Evolutionary conservation across 2,329 filamentous ascomycete species (phyloP).

Genomic region (Xylariales sp.): DNA sequence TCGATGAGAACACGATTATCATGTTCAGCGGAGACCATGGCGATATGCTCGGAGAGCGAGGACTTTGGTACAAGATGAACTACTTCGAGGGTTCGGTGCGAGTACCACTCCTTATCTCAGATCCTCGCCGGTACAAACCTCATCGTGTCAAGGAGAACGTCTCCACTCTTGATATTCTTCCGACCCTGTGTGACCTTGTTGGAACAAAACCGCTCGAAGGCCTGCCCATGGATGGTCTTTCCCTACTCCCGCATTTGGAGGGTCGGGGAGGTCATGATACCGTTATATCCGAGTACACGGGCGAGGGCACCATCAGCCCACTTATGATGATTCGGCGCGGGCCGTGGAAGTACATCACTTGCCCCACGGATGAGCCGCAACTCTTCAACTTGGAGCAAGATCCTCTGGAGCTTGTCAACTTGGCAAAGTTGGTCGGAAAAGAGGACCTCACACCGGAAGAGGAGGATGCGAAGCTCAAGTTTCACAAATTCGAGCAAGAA

Average conservation of each 20-base stretch:
- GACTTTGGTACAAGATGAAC: conserved; percentile 96
- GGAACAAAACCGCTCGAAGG: conserved; percentile 63
- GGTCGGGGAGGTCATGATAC: conserved; percentile 69
- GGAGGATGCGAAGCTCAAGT: conserved; percentile 41
- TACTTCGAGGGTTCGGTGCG: conserved; percentile 91
- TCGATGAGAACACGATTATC: conserved; percentile 82
- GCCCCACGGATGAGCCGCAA: conserved; percentile 77
- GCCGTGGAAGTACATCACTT: conserved; percentile 86
- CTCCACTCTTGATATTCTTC: conserved; percentile 84
- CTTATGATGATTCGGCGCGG: conserved; percentile 92
- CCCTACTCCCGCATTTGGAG: conserved; percentile 73
- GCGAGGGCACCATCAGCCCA: conserved; percentile 82
- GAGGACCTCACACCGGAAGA: conserved; percentile 35
- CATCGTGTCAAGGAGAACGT: conserved; percentile 79
- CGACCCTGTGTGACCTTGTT: conserved; percentile 80
- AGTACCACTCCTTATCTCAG: conserved; percentile 80
- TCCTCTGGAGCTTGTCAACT: conserved; percentile 71
- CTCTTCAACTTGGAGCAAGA: conserved; percentile 76
- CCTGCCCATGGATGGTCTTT: conserved; percentile 82
- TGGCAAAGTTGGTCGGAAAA: conserved; percentile 47
- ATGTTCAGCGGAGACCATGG: conserved; percentile 93
- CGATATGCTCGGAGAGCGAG: conserved; percentile 91
- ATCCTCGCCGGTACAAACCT: conserved; percentile 69
- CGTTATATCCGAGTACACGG: conserved; percentile 93
- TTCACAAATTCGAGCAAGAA: conserved; percentile 68